Base-by-base conservation (phyloP, 73 alveolate species). In the Diophrys appendiculata region DNA sequence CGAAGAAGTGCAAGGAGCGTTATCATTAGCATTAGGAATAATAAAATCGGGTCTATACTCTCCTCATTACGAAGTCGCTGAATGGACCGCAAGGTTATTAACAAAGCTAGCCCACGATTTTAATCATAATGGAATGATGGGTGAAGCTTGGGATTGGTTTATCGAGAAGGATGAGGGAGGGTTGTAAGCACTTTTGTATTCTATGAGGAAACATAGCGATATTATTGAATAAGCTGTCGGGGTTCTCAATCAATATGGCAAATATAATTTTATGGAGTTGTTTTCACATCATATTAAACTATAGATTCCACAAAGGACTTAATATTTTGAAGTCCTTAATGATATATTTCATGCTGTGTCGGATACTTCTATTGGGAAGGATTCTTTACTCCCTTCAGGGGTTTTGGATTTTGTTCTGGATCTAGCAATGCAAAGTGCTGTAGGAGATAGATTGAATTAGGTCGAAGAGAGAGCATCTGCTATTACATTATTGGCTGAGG, bases 41-140 rank as follows among this genome's bases (percentile, higher is more conserved):
- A 76, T 94, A 3, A 92, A 91, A 69, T 86, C 93, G 8, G 98
- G 98, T 8, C 80, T 94, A 1, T 75, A 74, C 54, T 79, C 94
- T 23, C 89, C 86, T 43, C 91, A 91, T 68, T 34, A 72, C 27
- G 97, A 94, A 26, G 78, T 89, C 24, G 89, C 85, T 14, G 72
- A 81, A 0, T 89, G 93, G 93, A 77, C 95, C 30, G 53, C 72
- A 30, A 64, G 97, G n/a, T 33, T 88, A 2, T 54, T 88, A 30
- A 75, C 96, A 3, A 88, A 90, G 69, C 54, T 92, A 22, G 90
- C 87, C 33, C 80, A 77, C 52, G 98, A 94, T 52, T 72, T 94
- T 3, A 73, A 82, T 54, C 54, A 29, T 2, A 70, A 65, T 5
- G 35, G 55, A 30, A 8, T 75, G 43, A 28, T 75, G 31, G 35